Evolutionary conservation across 2,329 filamentous ascomycete genomes (phyloP), one percentile per base, ranked within the genome.

Genomic region (Beauveria australis): DNA sequence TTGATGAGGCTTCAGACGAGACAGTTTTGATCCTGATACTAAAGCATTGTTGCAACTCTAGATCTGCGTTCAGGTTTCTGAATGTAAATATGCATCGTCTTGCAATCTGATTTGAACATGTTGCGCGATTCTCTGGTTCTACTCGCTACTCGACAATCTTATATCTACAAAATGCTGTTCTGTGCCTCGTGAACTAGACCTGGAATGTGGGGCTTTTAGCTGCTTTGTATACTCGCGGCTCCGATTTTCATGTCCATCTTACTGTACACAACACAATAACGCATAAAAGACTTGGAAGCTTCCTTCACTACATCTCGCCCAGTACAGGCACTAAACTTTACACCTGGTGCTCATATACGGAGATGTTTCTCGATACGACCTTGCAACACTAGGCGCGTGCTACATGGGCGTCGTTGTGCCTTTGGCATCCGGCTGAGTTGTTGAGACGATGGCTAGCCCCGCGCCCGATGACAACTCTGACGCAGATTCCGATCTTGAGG

Each of bases 401-500:
- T 37, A 37, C 33, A 14, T 37, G 33, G 33, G 33, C 12, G 33
- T 37, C 33, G 5, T 16, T 37, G 33, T 16, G 33, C 12, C 33
- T 43, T 43, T 43, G 9, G 9, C 41, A 43, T 43, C 24, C 22
- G 14, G 18, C 40, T 55, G 10, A 9, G 12, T 28, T 10, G 16
- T 16, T 10, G 33, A 14, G 18, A 19, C 24, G 14, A 59, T 59
- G 56, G 26, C 33, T 10, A 59, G 37, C 26, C 2, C 30, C 10
- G 12, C 14, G 16, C 56, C 51, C 14, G 60, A 49, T 43, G 61
- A 67, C 30, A 70, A 67, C 26, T 78, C 75, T 12, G 76, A 78
- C 60, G 74, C 73, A 22, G 76, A 78, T 60, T 78, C 76, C 18
- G 76, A 78, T 59, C 67, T 75, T n/a, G 73, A 78, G 62, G 75